Percentiles rank a stretch among this genome's conserved stretches.
These are phyloP conservation scores for Melampsora larici-populina DNA, from an alignment of 1,284 basidiomycete genomes.

Conservation along the genomic window DNA sequence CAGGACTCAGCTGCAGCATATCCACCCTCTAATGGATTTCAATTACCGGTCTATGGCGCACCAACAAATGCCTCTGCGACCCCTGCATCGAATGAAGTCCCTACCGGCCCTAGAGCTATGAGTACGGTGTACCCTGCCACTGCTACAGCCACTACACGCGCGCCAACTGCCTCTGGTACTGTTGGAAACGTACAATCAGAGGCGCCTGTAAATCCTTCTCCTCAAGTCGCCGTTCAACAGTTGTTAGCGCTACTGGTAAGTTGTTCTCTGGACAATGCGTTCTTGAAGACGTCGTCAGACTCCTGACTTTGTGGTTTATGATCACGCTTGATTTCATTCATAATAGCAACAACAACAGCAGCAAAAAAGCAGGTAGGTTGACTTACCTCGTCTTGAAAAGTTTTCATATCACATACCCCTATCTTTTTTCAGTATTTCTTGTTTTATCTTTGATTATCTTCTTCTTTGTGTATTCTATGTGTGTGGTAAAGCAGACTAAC, in stretches of 20 bases:
- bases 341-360: background rate
- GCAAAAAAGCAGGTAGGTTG: background rate
- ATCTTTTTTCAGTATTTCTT: background rate
- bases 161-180: too few relatives aligned
- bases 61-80: background rate
- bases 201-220: background rate
- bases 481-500: too few relatives aligned
- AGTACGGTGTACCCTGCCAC: background rate
- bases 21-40: too few relatives aligned
- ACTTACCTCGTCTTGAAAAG: background rate
- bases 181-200: too few relatives aligned
- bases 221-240: conserved; percentile 36
- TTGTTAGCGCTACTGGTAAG: conserved; percentile 30
- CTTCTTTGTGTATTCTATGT: too few relatives aligned
- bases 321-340: background rate
- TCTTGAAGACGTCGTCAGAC: background rate
- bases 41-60: too few relatives aligned
- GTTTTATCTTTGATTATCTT: too few relatives aligned
- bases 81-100: background rate
- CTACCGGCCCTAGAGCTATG: conserved; percentile 35
- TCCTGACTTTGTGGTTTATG: background rate
- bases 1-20: background rate
- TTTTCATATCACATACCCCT: background rate
- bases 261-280: background rate
- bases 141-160: background rate